These are phyloP conservation scores for Cordyceps cateniannulata DNA, from an alignment of 2,329 filamentous ascomycete species.

Conservation along the genomic window DNA sequence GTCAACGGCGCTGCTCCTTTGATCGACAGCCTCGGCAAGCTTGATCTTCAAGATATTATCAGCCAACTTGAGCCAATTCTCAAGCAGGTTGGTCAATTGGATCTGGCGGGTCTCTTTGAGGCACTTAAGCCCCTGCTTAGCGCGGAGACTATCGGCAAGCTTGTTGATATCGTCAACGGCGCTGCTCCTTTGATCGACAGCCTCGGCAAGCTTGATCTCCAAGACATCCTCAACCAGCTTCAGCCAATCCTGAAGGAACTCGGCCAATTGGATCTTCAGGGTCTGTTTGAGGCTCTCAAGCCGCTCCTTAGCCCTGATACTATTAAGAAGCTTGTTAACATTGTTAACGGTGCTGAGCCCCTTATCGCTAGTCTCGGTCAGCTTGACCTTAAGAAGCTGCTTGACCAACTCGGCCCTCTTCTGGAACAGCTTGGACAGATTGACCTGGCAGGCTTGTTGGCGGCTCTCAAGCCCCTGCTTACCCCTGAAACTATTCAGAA, in stretches of 20 bases:
- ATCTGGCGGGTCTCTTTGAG: slow-evolving; percentile 16
- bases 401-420: slow-evolving; percentile 18
- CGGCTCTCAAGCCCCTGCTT: slow-evolving; percentile 24
- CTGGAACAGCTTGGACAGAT: slow-evolving; percentile 23
- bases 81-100: slow-evolving; percentile 15
- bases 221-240: slow-evolving; percentile 16
- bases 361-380: slow-evolving; percentile 12
- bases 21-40: slow-evolving; percentile 6
- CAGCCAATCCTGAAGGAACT: slow-evolving; percentile 22
- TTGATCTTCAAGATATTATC: slow-evolving; percentile 12
- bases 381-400: slow-evolving; percentile 11
- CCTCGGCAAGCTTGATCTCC: slow-evolving; percentile 10
- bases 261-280: slow-evolving; percentile 15
- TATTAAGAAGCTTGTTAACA: neutral
- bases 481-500: slow-evolving; percentile 25
- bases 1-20: slow-evolving; percentile 15
- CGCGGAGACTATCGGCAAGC: neutral
- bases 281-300: slow-evolving; percentile 13
- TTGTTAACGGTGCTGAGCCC: slow-evolving; percentile 16
- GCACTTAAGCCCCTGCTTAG: slow-evolving; percentile 11
- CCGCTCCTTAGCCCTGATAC: slow-evolving; percentile 3
- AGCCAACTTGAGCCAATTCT: slow-evolving; percentile 24
- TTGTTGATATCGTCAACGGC: slow-evolving; percentile 13
- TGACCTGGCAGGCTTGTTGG: slow-evolving; percentile 22
- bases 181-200: slow-evolving; percentile 14